Percentiles rank a stretch among this genome's conserved stretches.
Conservation (phyloP, 345 rosid genomes). For the Cardiospermum halicacabum region DNA sequence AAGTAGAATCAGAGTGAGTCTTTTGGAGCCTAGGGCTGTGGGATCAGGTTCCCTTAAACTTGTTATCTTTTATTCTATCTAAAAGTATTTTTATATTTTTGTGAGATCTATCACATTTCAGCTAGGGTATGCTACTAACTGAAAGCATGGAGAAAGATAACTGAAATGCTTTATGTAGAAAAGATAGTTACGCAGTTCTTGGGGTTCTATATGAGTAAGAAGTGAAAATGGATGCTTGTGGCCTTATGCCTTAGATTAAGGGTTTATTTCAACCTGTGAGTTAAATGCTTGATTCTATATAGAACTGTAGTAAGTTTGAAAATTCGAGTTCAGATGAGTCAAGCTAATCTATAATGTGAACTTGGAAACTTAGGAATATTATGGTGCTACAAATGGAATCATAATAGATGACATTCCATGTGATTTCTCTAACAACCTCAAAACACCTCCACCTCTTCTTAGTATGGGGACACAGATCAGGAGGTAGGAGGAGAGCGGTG, state of each 20-base stretch:
- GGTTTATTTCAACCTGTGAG: neutral
- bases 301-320: neutral
- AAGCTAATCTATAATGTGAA: neutral
- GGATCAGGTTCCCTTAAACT: too few relatives aligned
- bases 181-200: neutral
- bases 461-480: neutral
- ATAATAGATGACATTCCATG: neutral
- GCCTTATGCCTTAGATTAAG: neutral
- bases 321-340: neutral
- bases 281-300: neutral
- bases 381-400: neutral
- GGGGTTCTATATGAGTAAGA: neutral
- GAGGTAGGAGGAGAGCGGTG: neutral
- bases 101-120: too few relatives aligned
- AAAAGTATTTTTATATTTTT: too few relatives aligned
- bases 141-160: neutral
- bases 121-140: neutral
- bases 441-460: neutral
- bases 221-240: neutral
- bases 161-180: neutral
- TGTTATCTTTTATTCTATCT: too few relatives aligned
- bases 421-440: neutral
- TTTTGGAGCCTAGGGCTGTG: too few relatives aligned
- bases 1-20: too few relatives aligned
- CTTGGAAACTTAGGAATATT: neutral